Evolutionary conservation across 108 stramenopile genomes (phyloP).

Genomic region (Aurantiochytrium sp.): DNA sequence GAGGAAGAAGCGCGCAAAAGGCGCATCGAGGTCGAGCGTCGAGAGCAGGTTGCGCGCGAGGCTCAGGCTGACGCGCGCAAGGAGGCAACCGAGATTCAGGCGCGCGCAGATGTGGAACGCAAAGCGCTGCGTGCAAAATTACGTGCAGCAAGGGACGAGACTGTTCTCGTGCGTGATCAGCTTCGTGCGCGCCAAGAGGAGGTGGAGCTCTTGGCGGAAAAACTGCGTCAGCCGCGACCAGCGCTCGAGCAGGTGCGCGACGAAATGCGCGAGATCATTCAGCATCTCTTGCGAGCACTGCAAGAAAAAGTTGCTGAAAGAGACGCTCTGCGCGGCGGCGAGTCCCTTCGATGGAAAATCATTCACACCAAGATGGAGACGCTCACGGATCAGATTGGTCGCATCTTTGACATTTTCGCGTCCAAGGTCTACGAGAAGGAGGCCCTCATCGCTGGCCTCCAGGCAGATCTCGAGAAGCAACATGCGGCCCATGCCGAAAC

Average conservation of each 20-base stretch:
- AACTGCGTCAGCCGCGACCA: background rate
- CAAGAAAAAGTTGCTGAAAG: background rate
- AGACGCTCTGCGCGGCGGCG: background rate
- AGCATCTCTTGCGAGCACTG: background rate
- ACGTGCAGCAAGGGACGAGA: background rate
- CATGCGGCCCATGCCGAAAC: background rate
- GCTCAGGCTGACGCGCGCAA: background rate
- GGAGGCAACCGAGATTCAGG: background rate
- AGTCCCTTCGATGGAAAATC: background rate
- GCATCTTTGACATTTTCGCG: background rate
- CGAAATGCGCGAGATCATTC: background rate
- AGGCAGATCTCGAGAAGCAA: background rate
- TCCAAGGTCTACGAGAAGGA: background rate
- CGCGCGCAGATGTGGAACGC: background rate
- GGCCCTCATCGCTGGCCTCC: background rate
- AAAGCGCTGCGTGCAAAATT: background rate
- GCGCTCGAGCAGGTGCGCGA: background rate
- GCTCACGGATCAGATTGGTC: background rate
- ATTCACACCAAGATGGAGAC: background rate
- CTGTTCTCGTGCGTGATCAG: background rate
- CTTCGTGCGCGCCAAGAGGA: background rate
- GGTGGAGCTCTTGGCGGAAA: background rate
- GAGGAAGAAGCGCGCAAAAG: background rate
- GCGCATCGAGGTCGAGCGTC: background rate
- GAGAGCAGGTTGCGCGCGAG: background rate